Evolutionary conservation across 768 basidiomycete genomes (phyloP).

Genomic region (Rhodotorula paludigena): DNA sequence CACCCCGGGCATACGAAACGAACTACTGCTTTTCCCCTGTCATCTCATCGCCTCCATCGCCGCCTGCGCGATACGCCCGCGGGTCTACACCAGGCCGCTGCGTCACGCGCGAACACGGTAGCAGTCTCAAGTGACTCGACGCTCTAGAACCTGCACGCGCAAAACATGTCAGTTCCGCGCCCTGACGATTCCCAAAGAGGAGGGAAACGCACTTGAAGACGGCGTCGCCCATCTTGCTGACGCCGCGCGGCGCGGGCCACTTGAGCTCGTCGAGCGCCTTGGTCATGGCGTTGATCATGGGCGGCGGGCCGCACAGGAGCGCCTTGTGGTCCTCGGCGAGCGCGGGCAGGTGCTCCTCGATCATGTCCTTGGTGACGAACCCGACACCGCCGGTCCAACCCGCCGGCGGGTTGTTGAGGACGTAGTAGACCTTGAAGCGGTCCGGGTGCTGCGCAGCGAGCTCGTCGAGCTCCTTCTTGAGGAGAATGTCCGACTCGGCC

Average conservation of each 20-base stretch:
- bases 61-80: too few species aligned
- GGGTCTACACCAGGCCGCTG: too few species aligned
- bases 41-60: too few species aligned
- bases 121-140: too few species aligned
- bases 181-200: too few species aligned
- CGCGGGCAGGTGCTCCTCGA: constrained; percentile 60
- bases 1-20: too few species aligned
- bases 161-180: too few species aligned
- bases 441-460: constrained; percentile 60
- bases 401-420: constrained; percentile 85
- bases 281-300: constrained; percentile 77
- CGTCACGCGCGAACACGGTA: too few species aligned
- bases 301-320: constrained; percentile 77
- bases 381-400: constrained; percentile 84
- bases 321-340: constrained; percentile 64
- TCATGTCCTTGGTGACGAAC: constrained; percentile 88
- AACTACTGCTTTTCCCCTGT: too few species aligned
- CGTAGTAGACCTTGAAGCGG: constrained; percentile 77
- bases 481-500: constrained; percentile 81
- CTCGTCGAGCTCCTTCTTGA: constrained; percentile 79
- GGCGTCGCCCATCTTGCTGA: constrained; percentile 67
- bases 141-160: too few species aligned
- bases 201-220: not conserved
- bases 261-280: constrained; percentile 82
- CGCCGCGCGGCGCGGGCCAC: constrained; percentile 77